phyloP scores from a whole-genome alignment of 495 filamentous ascomycete genomes.

The Aspergillus cavernicola region DNA sequence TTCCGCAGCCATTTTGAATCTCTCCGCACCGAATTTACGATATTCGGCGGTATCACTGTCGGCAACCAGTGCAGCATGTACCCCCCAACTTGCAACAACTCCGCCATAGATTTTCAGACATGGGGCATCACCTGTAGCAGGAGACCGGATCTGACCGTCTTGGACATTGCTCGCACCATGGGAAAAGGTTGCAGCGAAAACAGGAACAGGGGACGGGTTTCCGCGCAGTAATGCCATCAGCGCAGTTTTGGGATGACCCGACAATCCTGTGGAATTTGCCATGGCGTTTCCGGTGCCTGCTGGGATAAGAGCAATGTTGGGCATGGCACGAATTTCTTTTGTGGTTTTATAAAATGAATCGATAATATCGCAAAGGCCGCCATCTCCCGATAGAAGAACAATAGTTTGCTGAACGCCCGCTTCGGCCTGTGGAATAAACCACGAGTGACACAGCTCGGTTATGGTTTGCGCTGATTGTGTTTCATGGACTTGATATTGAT shows the following conservation, averaged over 20 bases:
- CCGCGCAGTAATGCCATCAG: slow-evolving; percentile 45
- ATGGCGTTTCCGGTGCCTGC: slow-evolving; percentile 90
- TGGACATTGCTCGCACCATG: slow-evolving; percentile 47
- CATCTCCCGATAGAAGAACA: slow-evolving; percentile 81
- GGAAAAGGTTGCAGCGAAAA: slow-evolving; percentile 63
- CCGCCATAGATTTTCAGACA: slow-evolving; percentile 57
- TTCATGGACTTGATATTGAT: slow-evolving; percentile 44
- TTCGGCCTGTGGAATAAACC: slow-evolving; percentile 47
- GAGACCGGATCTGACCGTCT: slow-evolving; percentile 29
- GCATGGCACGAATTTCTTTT: slow-evolving; percentile 22
- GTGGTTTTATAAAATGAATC: slow-evolving; percentile 53
- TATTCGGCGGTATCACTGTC: slow-evolving; percentile 80
- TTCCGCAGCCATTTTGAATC: slow-evolving; percentile 79
- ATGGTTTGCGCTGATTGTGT: slow-evolving; percentile 60
- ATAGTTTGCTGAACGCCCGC: slow-evolving; percentile 53
- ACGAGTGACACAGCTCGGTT: slow-evolving; percentile 50
- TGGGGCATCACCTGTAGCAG: slow-evolving; percentile 21
- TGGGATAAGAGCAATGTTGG: slow-evolving; percentile 63
- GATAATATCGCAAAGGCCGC: slow-evolving; percentile 72
- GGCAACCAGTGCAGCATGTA: slow-evolving; percentile 83
- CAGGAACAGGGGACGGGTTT: slow-evolving; percentile 42
- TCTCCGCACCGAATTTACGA: slow-evolving; percentile 64
- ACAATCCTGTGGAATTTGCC: slow-evolving; percentile 59
- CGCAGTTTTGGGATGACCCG: slow-evolving; percentile 22
- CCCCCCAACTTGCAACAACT: slow-evolving; percentile 81